Evolutionary conservation across 2,329 filamentous ascomycete genomes (phyloP).

Genomic region (Clarireedia homoeocarpa): DNA sequence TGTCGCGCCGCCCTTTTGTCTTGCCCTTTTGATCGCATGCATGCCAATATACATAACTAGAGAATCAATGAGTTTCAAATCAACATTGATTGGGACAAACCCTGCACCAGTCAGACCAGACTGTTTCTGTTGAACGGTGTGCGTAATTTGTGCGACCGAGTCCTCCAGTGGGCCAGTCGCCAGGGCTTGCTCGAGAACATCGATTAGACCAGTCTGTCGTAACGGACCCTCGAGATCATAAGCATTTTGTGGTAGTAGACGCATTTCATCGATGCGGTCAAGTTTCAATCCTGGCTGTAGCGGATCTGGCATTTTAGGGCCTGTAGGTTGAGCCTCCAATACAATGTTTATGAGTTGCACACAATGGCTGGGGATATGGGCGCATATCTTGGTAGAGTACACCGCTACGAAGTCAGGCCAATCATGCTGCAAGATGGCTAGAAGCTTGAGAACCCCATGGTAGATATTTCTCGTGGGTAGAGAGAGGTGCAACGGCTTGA

Average conservation of each 20-base stretch:
- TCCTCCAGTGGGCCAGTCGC: constrained; percentile 60
- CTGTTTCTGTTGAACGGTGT: constrained; percentile 57
- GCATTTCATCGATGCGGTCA: constrained; percentile 68
- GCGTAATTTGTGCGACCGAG: constrained; percentile 66
- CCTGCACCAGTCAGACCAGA: constrained; percentile 56
- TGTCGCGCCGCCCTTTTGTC: constrained; percentile 50
- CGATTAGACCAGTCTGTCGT: constrained; percentile 46
- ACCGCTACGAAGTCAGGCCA: constrained; percentile 89
- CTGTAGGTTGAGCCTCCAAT: constrained; percentile 69
- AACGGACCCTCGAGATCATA: constrained; percentile 49
- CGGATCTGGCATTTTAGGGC: constrained; percentile 65
- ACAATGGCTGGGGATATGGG: constrained; percentile 74
- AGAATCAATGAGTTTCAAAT: constrained; percentile 67
- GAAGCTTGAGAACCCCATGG: constrained; percentile 71
- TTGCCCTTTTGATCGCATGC: constrained; percentile 55
- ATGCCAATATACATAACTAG: constrained; percentile 77
- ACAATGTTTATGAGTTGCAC: constrained; percentile 85
- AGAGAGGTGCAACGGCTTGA: constrained; percentile 65
- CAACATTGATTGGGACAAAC: constrained; percentile 58
- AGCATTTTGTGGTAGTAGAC: constrained; percentile 55
- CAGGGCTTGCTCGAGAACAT: constrained; percentile 51
- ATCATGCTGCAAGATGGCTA: constrained; percentile 85
- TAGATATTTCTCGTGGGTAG: constrained; percentile 75
- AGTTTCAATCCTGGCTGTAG: constrained; percentile 67
- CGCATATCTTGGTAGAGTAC: constrained; percentile 75